Conservation (phyloP, 2,329 filamentous ascomycete species). For the Tolypocladium album region DNA sequence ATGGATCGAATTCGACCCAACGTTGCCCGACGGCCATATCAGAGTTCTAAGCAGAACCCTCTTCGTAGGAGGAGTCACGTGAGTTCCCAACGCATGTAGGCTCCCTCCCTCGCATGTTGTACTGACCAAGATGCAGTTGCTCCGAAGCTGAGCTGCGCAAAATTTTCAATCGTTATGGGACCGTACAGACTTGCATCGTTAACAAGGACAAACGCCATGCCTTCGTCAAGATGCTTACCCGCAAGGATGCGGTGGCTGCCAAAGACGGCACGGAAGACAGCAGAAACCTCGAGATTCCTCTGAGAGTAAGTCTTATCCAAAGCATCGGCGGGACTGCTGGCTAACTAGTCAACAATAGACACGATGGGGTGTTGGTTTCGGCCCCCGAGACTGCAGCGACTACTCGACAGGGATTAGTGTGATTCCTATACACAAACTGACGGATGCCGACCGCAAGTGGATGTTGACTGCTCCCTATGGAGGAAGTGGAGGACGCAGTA, state of each 20-base stretch:
- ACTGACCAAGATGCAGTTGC: conserved; percentile 32
- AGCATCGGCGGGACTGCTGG: conserved; percentile 8
- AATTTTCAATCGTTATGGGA: conserved; percentile 72
- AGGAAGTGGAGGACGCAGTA: conserved; percentile 73
- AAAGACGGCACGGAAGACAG: conserved; percentile 81
- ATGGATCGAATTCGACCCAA: conserved; percentile 70
- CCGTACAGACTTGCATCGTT: conserved; percentile 94
- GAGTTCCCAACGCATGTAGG: conserved; percentile 29
- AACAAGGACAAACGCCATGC: conserved; percentile 97
- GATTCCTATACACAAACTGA: conserved; percentile 79
- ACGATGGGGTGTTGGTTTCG: conserved; percentile 95
- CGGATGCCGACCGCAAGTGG: conserved; percentile 96
- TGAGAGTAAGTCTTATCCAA: conserved; percentile 45
- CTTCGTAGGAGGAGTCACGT: conserved; percentile 92
- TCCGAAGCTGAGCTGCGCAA: conserved; percentile 72
- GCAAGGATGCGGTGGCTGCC: conserved; percentile 71
- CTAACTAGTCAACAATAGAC: conserved; percentile 42
- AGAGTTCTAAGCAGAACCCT: conserved; percentile 91
- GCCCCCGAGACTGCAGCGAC: conserved; percentile 92
- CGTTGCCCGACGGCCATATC: conserved; percentile 65
- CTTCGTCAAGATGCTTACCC: conserved; percentile 96
- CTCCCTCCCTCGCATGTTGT: background rate
- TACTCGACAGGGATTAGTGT: conserved; percentile 86
- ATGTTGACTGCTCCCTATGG: conserved; percentile 89
- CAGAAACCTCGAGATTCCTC: conserved; percentile 59